phyloP scores from a whole-genome alignment of 1,284 basidiomycete genomes.

The Butyriboletus regius region DNA sequence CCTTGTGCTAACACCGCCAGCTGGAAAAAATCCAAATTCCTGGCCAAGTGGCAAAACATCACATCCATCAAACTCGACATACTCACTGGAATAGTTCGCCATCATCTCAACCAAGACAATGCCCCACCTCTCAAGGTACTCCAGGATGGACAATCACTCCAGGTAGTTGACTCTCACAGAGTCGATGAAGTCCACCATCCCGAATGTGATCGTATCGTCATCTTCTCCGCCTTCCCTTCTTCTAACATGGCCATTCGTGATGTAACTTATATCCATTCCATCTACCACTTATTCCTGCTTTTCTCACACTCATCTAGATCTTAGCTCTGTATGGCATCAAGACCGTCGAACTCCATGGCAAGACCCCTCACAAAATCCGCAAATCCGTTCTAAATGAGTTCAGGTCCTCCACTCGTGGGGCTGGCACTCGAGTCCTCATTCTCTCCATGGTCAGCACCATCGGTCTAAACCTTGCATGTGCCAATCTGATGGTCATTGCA shows the following conservation, averaged over 20 bases:
- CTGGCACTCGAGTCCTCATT: conserved; percentile 10
- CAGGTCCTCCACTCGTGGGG: neutral
- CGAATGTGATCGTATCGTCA: conserved; percentile 8
- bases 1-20: neutral
- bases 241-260: conserved; percentile 6
- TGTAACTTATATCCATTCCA: neutral
- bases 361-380: neutral
- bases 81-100: neutral
- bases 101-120: neutral
- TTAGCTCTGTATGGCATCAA: conserved; percentile 5
- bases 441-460: conserved; percentile 17
- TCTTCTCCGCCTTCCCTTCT: conserved; percentile 17
- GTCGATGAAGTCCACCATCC: neutral
- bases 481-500: conserved; percentile 19
- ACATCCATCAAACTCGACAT: neutral
- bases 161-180: neutral
- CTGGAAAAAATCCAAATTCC: neutral
- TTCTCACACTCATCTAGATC: neutral
- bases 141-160: neutral
- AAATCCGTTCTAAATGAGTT: conserved; percentile 1
- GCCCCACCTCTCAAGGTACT: neutral
- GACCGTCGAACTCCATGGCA: conserved; percentile 8
- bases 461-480: conserved; percentile 18
- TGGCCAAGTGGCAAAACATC: neutral
- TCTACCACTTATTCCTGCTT: too few species aligned